Evolutionary conservation across 2,329 filamentous ascomycete species (phyloP), one percentile per base, ranked within the genome.

Genomic region (Claviceps pusilla): DNA sequence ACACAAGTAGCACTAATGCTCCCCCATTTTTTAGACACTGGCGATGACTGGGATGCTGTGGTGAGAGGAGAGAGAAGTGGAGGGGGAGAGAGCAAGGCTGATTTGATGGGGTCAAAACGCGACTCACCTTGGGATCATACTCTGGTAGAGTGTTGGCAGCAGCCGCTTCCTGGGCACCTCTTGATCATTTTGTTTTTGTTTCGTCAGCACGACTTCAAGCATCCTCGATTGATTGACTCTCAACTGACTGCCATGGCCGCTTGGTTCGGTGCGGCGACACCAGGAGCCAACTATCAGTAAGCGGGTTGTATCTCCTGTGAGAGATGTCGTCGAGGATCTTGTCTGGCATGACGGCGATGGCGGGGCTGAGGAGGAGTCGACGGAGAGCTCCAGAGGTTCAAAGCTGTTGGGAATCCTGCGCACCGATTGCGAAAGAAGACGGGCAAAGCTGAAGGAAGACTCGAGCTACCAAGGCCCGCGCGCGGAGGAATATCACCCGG

Each of bases 261-360:
- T 97, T 97, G 53, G 90, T 97, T 54, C 93, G 78, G 70, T 98
- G 93, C 57, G 93, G 93, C 16, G 93, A 97, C 14, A 98, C 93
- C 42, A 98, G 79, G 57, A 98, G 79, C 86, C 90, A 95, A 58
- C 86, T 89, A 57, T 88, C 89, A 60, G 87, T 85, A 58, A 98
- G 77, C 53, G 89, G 87, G 68, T 98, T 98, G 70, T 86, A 97
- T 67, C 93, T 85, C 63, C 93, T 79, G 68, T 98, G 93, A 46
- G 93, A 95, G 64, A 98, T 97, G 69, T 98, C 91, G 75, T 97
- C 84, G 51, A 98, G 82, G 51, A 91, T 82, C 59, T 81, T 77
- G 65, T 86, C 83, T 9, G 81, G 79, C 86, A 89, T 90, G 60
- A 51, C 16, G 29, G 11, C 35, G 57, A 56, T n/a, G 39, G 39